phyloP scores from a whole-genome alignment of 31 red algal species.

The Porphyra umbilicalis region DNA sequence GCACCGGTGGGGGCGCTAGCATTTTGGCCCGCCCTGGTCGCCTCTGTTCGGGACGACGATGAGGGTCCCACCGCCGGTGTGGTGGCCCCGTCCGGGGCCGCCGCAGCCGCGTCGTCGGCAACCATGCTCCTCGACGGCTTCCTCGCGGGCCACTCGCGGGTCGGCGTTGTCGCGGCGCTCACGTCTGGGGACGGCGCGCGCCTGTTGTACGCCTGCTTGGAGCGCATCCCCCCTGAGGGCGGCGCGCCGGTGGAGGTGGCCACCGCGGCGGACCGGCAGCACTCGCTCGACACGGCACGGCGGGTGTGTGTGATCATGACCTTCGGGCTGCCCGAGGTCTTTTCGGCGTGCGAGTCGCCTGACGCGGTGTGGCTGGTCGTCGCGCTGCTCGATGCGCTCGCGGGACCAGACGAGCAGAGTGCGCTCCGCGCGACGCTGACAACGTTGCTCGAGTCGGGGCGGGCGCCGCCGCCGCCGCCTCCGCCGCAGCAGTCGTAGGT shows the following conservation, averaged over 20 bases:
- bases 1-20: constrained; percentile 13
- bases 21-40: constrained; percentile 2
- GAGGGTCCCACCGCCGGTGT: neutral
- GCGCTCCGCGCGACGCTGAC: constrained; percentile 47
- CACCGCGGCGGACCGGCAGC: constrained; percentile 19
- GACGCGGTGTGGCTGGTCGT: constrained; percentile 56
- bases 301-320: constrained; percentile 24
- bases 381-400: constrained; percentile 49
- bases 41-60: neutral
- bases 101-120: neutral
- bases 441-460: constrained; percentile 28
- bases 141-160: constrained; percentile 31
- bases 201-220: constrained; percentile 45
- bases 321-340: constrained; percentile 31
- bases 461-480: constrained; percentile 43
- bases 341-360: constrained; percentile 30
- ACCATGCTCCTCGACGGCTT: constrained; percentile 22
- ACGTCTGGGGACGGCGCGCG: constrained; percentile 31
- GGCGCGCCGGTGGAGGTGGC: constrained; percentile 25
- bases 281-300: constrained; percentile 4
- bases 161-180: constrained; percentile 48
- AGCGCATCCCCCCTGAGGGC: constrained; percentile 23
- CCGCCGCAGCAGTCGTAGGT: neutral
- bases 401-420: constrained; percentile 3
- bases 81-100: neutral